Base-by-base conservation (phyloP, 208 protist genomes). In the Trypanosoma vivax region DNA sequence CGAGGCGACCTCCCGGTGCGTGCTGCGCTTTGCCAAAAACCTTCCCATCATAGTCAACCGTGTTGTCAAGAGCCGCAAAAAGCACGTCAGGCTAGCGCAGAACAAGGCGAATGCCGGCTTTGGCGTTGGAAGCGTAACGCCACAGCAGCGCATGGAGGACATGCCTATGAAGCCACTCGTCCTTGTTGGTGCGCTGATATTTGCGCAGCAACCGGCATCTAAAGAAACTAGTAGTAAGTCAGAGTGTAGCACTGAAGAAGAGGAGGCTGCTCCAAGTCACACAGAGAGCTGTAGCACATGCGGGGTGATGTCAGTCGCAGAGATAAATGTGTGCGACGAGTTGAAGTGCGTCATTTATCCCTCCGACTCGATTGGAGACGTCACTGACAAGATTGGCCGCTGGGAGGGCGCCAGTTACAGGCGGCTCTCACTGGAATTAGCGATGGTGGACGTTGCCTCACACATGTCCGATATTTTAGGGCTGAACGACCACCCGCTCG, bases 101-200 rank as follows among this genome's bases (percentile, higher is more conserved):
- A 79, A 66, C n/a, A 73, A 72, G 28, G 50, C 70, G 1, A 65
- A 51, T 29, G 42, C 51, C 2, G 84, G 84, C 3, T 60, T 92
- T 34, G 81, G 73, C 31, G 88, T 78, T 0, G 80, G 84, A 1
- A 43, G 39, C 10, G 66, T 70, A 19, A 75, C 80, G 24, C 59
- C 48, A 3, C 49, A 77, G 21, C 77, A 89, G 70, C 66, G 73
- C n/a, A 76, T 92, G 23, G 85, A 92, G 42, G 81, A 87, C 45
- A 89, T 92, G 80, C 43, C 66, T n/a, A 83, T 92, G 81, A 92
- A 92, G 54, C 85, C 85, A 16, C 69, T 92, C 39, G 85, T 92
- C 23, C 55, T 92, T 21, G 67, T 92, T 59, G 85, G 85, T 4
- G 85, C 73, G 7, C 71, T 92, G 25, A 56, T 92, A 37, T 87